Conservation (phyloP, 331 rosid species). For the Malus hybrid region DNA sequence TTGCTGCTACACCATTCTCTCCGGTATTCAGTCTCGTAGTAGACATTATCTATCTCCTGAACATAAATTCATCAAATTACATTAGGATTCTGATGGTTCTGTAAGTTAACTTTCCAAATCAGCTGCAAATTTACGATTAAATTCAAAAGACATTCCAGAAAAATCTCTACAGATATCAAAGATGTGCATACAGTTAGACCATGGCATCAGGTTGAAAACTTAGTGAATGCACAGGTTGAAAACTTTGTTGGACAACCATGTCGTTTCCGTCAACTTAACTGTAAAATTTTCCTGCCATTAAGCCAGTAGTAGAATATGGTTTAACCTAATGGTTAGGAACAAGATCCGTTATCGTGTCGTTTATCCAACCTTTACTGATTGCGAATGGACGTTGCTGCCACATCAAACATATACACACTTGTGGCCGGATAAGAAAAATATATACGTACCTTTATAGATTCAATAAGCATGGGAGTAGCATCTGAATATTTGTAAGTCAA, state of each 20-base stretch:
- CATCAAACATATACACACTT: too few relatives aligned
- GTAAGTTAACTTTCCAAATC: background rate
- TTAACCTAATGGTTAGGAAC: background rate
- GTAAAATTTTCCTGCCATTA: background rate
- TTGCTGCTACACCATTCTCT: conserved; percentile 94
- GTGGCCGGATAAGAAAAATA: background rate
- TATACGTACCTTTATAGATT: conserved; percentile 65
- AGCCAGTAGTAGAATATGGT: background rate
- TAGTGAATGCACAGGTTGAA: background rate
- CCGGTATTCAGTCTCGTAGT: conserved; percentile 88
- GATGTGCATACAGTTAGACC: background rate
- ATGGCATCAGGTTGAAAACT: background rate
- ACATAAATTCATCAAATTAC: background rate
- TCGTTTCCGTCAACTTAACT: background rate
- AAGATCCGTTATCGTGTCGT: background rate
- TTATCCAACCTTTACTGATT: background rate
- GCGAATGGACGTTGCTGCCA: background rate
- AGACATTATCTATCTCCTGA: conserved; percentile 85
- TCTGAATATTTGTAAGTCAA: conserved; percentile 88
- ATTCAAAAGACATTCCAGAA: background rate
- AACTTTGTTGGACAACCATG: background rate
- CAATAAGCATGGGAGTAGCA: conserved; percentile 71
- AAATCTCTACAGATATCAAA: background rate
- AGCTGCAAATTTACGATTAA: background rate
- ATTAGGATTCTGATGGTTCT: too few relatives aligned